Percentiles rank a stretch among this genome's conserved stretches.
These are phyloP conservation scores for Cichorium intybus DNA, from an alignment of 140 eudicot species.

Conservation along the genomic window DNA sequence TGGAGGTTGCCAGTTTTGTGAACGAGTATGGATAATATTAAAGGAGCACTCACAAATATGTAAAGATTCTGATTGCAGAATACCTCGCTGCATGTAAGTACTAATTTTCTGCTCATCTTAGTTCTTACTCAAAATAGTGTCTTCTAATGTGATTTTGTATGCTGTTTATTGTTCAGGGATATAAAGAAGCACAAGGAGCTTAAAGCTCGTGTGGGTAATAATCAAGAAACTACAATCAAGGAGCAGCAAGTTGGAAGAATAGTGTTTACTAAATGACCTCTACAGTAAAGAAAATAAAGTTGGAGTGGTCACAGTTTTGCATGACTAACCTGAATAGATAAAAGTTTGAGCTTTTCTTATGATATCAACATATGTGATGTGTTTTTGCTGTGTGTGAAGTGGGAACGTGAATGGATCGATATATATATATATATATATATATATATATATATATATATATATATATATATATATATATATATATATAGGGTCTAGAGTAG, in stretches of 20 bases:
- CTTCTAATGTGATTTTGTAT: background rate
- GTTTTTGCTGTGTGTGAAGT: conserved; percentile 17
- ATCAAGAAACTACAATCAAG: conserved; percentile 9
- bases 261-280: conserved; percentile 8
- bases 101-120: background rate
- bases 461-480: background rate
- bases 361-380: conserved; percentile 4
- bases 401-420: background rate
- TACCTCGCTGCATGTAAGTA: conserved; percentile 68
- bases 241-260: conserved; percentile 8
- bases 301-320: conserved; percentile 30
- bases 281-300: conserved; percentile 26
- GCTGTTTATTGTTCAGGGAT: conserved; percentile 30
- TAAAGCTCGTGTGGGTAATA: conserved; percentile 1
- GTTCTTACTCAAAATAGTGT: background rate
- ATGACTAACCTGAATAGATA: conserved; percentile 27
- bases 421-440: too few species aligned
- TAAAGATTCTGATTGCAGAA: conserved; percentile 43
- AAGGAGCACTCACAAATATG: conserved; percentile 45
- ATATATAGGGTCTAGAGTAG: conserved; percentile 32
- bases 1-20: conserved; percentile 46
- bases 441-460: too few species aligned
- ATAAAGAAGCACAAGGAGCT: conserved; percentile 33
- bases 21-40: conserved; percentile 38
- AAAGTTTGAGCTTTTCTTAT: conserved; percentile 19